phyloP scores from a whole-genome alignment of 495 filamentous ascomycete genomes.

The Lasiosphaeriaceae sp. region DNA sequence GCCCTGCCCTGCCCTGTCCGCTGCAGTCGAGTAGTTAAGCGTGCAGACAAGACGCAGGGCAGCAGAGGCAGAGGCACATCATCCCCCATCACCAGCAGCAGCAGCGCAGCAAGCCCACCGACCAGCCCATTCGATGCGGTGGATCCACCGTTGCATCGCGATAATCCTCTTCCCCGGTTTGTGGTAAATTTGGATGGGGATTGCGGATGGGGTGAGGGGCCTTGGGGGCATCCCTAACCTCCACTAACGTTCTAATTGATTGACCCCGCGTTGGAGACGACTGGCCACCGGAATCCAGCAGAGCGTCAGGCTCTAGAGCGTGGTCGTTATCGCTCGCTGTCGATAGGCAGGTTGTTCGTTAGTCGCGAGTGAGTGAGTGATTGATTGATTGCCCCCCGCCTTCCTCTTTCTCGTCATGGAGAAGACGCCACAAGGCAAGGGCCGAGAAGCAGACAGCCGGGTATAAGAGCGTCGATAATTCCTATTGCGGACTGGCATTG shows the following conservation, averaged over 20 bases:
- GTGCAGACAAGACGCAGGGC: background rate
- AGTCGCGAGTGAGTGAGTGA: no score
- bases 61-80: background rate
- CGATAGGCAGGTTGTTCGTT: background rate
- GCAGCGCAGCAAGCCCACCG: no score
- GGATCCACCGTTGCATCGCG: conserved; percentile 1
- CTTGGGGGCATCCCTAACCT: background rate
- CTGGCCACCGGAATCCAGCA: background rate
- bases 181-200: background rate
- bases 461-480: conserved; percentile 18
- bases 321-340: background rate
- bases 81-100: background rate
- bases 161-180: conserved; percentile 1
- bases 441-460: background rate
- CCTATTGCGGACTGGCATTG: conserved; percentile 15
- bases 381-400: background rate
- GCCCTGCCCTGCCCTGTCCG: background rate
- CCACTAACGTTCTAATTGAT: background rate
- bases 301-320: background rate
- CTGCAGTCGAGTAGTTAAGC: background rate
- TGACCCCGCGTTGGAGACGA: background rate
- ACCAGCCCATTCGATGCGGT: background rate
- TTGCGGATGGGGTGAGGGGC: background rate
- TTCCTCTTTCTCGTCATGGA: background rate
- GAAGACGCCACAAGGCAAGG: background rate